phyloP scores from a whole-genome alignment of 2,329 filamentous ascomycete genomes.

The Chrysosporium keratinophilum region DNA sequence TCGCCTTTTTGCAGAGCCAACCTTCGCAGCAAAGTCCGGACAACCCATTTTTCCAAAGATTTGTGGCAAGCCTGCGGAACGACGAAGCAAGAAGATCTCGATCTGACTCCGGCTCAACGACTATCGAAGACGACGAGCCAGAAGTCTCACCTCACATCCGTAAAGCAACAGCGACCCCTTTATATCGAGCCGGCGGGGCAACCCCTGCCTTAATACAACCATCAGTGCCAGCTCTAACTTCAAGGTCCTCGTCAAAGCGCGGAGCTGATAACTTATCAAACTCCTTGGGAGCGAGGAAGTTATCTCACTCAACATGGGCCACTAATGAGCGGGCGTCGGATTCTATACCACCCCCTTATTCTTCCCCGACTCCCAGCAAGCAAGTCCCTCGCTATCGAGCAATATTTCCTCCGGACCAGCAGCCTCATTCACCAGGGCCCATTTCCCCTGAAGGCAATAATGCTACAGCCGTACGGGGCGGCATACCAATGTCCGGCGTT shows the following conservation, averaged over 20 bases:
- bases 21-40: slow-evolving; percentile 8
- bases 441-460: slow-evolving; percentile 52
- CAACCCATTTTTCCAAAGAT: slow-evolving; percentile 20
- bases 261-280: neutral
- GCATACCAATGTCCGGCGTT: slow-evolving; percentile 51
- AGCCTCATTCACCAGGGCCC: slow-evolving; percentile 50
- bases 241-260: neutral
- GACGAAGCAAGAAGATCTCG: slow-evolving; percentile 10
- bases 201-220: slow-evolving; percentile 11
- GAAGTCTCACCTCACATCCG: slow-evolving; percentile 25
- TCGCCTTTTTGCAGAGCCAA: slow-evolving; percentile 14
- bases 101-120: slow-evolving; percentile 20
- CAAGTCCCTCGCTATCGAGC: slow-evolving; percentile 42
- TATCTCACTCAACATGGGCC: neutral
- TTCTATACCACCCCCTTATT: slow-evolving; percentile 7
- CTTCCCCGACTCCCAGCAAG: slow-evolving; percentile 19
- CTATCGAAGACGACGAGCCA: slow-evolving; percentile 24
- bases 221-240: neutral
- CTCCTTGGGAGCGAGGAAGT: neutral
- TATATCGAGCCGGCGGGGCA: slow-evolving; percentile 18
- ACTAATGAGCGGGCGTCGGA: neutral
- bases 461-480: slow-evolving; percentile 53
- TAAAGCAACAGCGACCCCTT: slow-evolving; percentile 22
- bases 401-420: slow-evolving; percentile 48
- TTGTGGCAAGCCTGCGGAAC: slow-evolving; percentile 18